These are phyloP conservation scores for Camelina laxa DNA, from an alignment of 345 rosid genomes.

Conservation along the genomic window DNA sequence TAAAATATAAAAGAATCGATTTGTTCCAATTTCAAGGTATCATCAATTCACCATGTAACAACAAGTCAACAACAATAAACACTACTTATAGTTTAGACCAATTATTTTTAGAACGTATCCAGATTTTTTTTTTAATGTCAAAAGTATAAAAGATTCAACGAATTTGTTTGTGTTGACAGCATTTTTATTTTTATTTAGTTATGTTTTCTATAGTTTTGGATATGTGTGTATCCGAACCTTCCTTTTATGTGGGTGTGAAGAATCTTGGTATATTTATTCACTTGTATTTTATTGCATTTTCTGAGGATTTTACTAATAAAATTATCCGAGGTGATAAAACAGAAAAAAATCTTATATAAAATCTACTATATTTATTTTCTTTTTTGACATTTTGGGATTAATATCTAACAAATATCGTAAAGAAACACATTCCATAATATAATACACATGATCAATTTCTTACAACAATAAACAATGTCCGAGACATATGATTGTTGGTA, in stretches of 20 bases:
- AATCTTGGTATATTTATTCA: neutral
- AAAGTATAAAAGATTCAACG: slow-evolving; percentile 14
- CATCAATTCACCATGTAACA: too few species aligned
- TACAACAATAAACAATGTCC: neutral
- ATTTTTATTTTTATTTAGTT: neutral
- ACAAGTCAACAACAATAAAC: too few species aligned
- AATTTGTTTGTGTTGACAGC: slow-evolving; percentile 13
- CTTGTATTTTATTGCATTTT: slow-evolving; percentile 8
- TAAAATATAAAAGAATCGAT: neutral
- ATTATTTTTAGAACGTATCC: slow-evolving; percentile 37
- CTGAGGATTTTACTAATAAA: neutral
- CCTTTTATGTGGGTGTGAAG: slow-evolving; percentile 18
- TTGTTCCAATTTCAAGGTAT: neutral
- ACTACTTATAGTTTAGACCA: slow-evolving; percentile 14
- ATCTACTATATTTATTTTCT: neutral
- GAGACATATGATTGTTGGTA: too few species aligned
- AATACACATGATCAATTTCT: too few species aligned
- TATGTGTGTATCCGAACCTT: slow-evolving; percentile 21
- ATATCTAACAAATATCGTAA: neutral
- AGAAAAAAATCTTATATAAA: neutral
- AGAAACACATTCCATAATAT: neutral
- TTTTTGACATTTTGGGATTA: neutral
- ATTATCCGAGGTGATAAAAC: neutral
- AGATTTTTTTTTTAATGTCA: neutral
- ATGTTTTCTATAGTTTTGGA: slow-evolving; percentile 1